Base-by-base conservation (phyloP, 805 yeast genomes). In the Yamadazyma insecticola region DNA sequence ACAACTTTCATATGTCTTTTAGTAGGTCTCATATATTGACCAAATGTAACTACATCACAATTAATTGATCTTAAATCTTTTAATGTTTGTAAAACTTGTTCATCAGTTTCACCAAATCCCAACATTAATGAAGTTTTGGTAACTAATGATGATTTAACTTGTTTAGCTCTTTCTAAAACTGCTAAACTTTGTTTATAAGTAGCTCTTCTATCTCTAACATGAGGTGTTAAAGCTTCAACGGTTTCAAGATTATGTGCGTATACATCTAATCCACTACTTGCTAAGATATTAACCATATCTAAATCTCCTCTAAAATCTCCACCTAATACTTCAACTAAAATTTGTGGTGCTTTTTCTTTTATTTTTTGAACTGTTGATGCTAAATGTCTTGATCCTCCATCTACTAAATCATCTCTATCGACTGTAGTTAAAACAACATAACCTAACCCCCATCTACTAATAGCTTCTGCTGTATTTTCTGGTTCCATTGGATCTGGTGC, bases 1-100 rank as follows among this genome's bases (percentile, higher is more conserved):
- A 86, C 96, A 25, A 92, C 99, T 64, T 89, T 89, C 94, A 92
- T 88, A 58, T 92, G 99, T 52, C 98, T 79, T 61, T 85, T 92
- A 2, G 99, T 92, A 26, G 99, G 99, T 55, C 98, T 75, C 97
- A 92, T 92, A 59, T 92, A 92, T 62, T 92, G 99, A 22, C 99
- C 99, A 60, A 92, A 92, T 0, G 99, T 92, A 12, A 92, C 96
- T 29, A 92, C 95, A 51, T 92, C 97, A 56, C 95, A 92, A 6
- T 72, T 63, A 26, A 81, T 73, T 13, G 63, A 76, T 41, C 97
- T 74, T 44, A 94, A 66, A 53, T 86, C 95, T 40, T 58, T 68
- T 48, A 92, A 55, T 0, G 97, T 80, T 43, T 76, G 79, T 52
- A 78, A 54, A 9, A 92, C 57, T 60, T 92, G 97, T 32, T 81